These are phyloP conservation scores for Leishmania mexicana DNA, from an alignment of 208 protist species.

Conservation along the genomic window DNA sequence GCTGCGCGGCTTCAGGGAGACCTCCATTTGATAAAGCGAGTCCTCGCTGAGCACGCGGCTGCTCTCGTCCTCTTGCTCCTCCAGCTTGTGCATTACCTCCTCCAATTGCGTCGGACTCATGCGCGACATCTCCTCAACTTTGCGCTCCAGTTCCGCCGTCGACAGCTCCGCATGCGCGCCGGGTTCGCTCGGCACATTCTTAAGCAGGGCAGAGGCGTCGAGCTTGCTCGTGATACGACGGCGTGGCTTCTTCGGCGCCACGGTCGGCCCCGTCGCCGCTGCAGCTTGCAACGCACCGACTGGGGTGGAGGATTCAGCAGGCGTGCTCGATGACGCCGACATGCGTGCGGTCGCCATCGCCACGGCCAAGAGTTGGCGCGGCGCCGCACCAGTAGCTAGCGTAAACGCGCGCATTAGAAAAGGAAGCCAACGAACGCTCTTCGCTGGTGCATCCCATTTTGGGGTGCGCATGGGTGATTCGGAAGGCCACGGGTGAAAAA, in stretches of 20 bases:
- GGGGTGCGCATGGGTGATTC: not conserved
- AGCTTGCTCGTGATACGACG: conserved; percentile 58
- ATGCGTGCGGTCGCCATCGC: not conserved
- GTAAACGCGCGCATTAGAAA: conserved; percentile 13
- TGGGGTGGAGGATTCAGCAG: not conserved
- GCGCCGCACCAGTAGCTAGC: not conserved
- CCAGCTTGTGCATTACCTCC: conserved; percentile 57
- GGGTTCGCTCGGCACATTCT: conserved; percentile 72
- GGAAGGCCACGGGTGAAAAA: not conserved
- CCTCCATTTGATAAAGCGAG: conserved; percentile 92
- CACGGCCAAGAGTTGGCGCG: not conserved
- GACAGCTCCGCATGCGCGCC: conserved; percentile 83
- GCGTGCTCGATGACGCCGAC: not conserved
- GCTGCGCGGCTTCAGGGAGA: conserved; percentile 76
- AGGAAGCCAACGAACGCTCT: not conserved
- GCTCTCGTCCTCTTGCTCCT: conserved; percentile 69
- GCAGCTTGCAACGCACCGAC: not conserved
- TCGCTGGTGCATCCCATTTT: not conserved
- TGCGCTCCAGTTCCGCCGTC: conserved; percentile 86
- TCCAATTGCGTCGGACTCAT: conserved; percentile 78
- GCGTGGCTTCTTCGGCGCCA: conserved; percentile 69
- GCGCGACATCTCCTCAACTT: conserved; percentile 75
- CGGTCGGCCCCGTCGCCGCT: conserved; percentile 24
- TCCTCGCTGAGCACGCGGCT: conserved; percentile 83
- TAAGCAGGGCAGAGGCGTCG: conserved; percentile 62